Evolutionary conservation across 148 eudicot species (phyloP).

Genomic region (Hydrangea macrophylla): DNA sequence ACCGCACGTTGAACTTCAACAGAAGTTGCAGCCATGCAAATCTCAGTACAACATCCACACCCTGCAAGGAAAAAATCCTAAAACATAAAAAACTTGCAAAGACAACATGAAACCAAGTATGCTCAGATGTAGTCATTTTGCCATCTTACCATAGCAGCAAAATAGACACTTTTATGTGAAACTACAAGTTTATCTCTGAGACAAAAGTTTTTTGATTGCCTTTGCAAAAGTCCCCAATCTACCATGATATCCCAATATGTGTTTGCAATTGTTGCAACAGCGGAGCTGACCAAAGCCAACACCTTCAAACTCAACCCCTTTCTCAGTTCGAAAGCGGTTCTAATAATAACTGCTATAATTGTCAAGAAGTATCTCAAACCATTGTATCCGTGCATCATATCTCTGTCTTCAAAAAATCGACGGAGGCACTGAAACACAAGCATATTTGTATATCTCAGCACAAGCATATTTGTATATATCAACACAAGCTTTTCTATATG

Average conservation of each 20-base stretch:
- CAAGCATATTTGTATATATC: too few relatives aligned
- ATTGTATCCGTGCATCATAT: conserved; percentile 40
- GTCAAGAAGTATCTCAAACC: conserved; percentile 71
- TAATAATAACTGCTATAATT: conserved; percentile 60
- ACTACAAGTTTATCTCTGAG: conserved; percentile 66
- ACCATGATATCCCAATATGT: conserved; percentile 79
- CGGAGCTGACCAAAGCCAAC: conserved; percentile 53
- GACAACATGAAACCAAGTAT: not conserved
- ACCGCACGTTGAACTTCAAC: conserved; percentile 43
- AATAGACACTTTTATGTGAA: conserved; percentile 60
- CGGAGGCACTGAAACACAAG: conserved; percentile 60
- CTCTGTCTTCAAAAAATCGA: conserved; percentile 61
- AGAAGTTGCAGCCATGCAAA: conserved; percentile 79
- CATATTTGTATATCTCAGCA: not conserved
- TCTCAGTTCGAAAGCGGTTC: conserved; percentile 55
- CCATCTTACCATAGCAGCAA: conserved; percentile 62
- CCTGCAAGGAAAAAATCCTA: conserved; percentile 34
- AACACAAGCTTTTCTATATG: too few relatives aligned
- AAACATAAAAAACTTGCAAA: not conserved
- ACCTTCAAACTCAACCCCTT: conserved; percentile 47
- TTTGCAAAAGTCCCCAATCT: conserved; percentile 83
- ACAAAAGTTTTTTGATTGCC: conserved; percentile 51
- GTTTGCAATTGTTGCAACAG: conserved; percentile 46
- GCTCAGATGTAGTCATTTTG: not conserved
- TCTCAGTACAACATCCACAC: conserved; percentile 56